Evolutionary conservation across 2,329 filamentous ascomycete species (phyloP).

Genomic region (Alternaria solani): DNA sequence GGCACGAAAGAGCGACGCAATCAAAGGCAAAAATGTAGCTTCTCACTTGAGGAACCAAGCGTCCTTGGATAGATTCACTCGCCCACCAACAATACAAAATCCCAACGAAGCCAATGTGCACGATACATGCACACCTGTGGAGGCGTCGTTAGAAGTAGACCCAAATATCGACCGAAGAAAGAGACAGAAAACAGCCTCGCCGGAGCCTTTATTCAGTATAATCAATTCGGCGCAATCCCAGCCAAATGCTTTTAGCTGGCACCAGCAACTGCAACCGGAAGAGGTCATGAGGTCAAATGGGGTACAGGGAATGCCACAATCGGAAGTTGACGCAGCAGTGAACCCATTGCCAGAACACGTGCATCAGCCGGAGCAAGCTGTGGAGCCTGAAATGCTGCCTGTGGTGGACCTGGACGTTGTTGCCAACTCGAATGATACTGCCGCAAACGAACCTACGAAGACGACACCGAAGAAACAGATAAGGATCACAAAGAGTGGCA

Average conservation of each 20-base stretch:
- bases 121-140: conserved; percentile 5
- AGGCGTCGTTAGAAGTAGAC: conserved; percentile 37
- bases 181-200: conserved; percentile 49
- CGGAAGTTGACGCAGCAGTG: background rate
- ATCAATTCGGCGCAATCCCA: background rate
- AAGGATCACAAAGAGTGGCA: conserved; percentile 56
- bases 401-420: background rate
- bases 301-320: background rate
- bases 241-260: conserved; percentile 29
- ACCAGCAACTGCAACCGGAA: conserved; percentile 40
- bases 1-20: conserved; percentile 28
- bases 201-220: conserved; percentile 13
- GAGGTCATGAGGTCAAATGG: conserved; percentile 24
- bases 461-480: conserved; percentile 46
- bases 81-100: conserved; percentile 11
- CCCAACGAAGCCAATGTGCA: background rate
- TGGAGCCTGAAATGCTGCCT: conserved; percentile 1
- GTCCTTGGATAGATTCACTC: conserved; percentile 40
- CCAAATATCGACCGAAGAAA: conserved; percentile 46
- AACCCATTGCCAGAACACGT: background rate
- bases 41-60: conserved; percentile 32
- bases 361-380: conserved; percentile 3
- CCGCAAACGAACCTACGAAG: conserved; percentile 6
- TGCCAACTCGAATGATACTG: background rate
- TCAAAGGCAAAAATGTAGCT: conserved; percentile 23